Conservation (phyloP, 2,329 filamentous ascomycete species). For the Alternaria sp. region DNA sequence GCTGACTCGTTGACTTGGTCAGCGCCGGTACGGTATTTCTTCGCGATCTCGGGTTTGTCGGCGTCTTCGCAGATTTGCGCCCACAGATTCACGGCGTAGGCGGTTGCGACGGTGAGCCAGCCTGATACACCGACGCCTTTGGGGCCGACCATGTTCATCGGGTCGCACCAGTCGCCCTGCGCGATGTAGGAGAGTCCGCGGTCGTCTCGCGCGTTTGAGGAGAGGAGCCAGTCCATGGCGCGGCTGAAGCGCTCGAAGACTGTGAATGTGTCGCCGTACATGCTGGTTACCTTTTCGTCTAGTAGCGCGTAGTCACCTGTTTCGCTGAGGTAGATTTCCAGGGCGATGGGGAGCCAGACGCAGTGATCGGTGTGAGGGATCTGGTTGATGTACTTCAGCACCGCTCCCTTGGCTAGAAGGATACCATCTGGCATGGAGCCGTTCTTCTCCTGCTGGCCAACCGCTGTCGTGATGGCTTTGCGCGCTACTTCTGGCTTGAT, state of each 20-base stretch:
- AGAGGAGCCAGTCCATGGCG: constrained; percentile 65
- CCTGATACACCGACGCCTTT: constrained; percentile 65
- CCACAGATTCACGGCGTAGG: constrained; percentile 61
- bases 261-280: constrained; percentile 56
- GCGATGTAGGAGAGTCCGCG: constrained; percentile 64
- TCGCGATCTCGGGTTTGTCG: constrained; percentile 51
- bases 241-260: constrained; percentile 63
- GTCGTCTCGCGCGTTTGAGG: constrained; percentile 54
- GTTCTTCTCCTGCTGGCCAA: constrained; percentile 61
- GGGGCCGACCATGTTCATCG: constrained; percentile 68
- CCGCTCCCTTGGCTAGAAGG: constrained; percentile 60
- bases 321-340: constrained; percentile 63
- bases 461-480: constrained; percentile 56
- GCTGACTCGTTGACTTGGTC: constrained; percentile 58
- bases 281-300: constrained; percentile 52
- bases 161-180: constrained; percentile 67
- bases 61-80: constrained; percentile 59
- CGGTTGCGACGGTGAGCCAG: constrained; percentile 65
- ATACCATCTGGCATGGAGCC: constrained; percentile 67
- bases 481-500: constrained; percentile 60
- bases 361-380: constrained; percentile 67
- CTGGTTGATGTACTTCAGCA: constrained; percentile 67
- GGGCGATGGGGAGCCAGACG: constrained; percentile 63
- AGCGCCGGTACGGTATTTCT: constrained; percentile 55
- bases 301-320: constrained; percentile 62